Evolutionary conservation across 345 rosid species (phyloP), one percentile per base, ranked within the genome.

Genomic region (Laguncularia racemosa): DNA sequence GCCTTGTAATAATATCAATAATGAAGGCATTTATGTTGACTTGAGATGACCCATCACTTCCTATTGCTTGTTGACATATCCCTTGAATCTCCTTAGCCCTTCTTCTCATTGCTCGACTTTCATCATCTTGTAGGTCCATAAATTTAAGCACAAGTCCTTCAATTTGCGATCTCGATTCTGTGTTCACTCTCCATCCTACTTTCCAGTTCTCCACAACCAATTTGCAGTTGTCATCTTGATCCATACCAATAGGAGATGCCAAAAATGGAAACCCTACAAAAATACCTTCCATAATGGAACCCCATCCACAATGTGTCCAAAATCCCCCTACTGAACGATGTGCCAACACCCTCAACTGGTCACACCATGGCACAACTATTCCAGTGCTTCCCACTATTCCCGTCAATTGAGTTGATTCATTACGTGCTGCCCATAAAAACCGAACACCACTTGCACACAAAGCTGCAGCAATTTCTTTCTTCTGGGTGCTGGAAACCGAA

Each of bases 181-280:
- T 2, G 4, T 20, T 20, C 38, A 20, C 28, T 28, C 55, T 52
- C 38, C 26, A 52, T 28, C 55, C 55, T 2, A 52, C 26, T 28
- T 19, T 52, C 55, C 55, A 52, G 2, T 52, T n/a, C 33, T 52
- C 55, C 55, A 52, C 38, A 52, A 52, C 26, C 16, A 20, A 3
- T 28, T 52, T 52, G 26, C 55, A 11, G 16, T 52, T 20, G 3
- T 4, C 8, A 11, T 1, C 13, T 52, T 52, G 55, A 52, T 52
- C 55, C 26, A 19, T 10, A 52, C 3, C 13, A 12, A 52, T 19
- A 2, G 55, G 55, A 19, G 26, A 52, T 13, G 55, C 26, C 20
- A 52, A 28, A 19, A 19, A 16, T 19, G 55, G 33, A 10, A 52
- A 11, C 0, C 55, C 38, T 19, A 38, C 18, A 52, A 52, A 20